These are phyloP conservation scores for Kodamaea kaohsiungensis DNA, from an alignment of 805 yeast species.

Conservation along the genomic window DNA sequence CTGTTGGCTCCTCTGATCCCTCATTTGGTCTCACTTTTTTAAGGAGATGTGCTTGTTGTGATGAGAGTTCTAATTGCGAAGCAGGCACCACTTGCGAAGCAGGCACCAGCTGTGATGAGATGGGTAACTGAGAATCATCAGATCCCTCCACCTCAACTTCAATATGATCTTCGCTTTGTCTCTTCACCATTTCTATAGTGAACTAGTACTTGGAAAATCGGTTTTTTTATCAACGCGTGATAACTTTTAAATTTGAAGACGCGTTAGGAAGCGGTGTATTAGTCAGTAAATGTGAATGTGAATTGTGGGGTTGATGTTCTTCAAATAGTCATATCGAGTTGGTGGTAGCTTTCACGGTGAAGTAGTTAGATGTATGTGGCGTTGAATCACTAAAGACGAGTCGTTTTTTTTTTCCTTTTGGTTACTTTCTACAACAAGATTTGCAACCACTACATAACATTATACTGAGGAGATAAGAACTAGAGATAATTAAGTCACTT, in stretches of 20 bases:
- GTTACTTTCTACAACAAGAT: too few relatives aligned
- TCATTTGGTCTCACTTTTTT: conserved; percentile 19
- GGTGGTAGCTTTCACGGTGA: too few relatives aligned
- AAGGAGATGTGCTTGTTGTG: conserved; percentile 32
- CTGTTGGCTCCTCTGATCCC: conserved; percentile 35
- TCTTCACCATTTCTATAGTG: background rate
- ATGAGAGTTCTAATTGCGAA: conserved; percentile 24
- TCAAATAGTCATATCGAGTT: too few relatives aligned
- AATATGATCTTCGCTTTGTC: background rate
- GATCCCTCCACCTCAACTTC: background rate
- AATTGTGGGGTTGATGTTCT: too few relatives aligned
- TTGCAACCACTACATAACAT: too few relatives aligned
- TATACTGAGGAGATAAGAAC: too few relatives aligned
- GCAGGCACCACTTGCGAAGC: conserved; percentile 13
- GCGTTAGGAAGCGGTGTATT: background rate
- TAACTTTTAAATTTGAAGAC: background rate
- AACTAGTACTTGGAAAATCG: background rate
- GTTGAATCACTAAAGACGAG: too few relatives aligned
- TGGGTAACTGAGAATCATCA: background rate
- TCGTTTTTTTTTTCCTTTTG: too few relatives aligned
- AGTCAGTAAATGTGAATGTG: too few relatives aligned
- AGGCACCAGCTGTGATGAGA: conserved; percentile 13
- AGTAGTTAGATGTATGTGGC: too few relatives aligned
- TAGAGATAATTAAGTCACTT: too few relatives aligned
- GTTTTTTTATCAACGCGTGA: conserved; percentile 3